Percentiles rank a stretch among this genome's conserved stretches.
Evolutionary conservation across 352 stramenopile species (phyloP).

Genomic region (Globisporangium carolinianum): DNA sequence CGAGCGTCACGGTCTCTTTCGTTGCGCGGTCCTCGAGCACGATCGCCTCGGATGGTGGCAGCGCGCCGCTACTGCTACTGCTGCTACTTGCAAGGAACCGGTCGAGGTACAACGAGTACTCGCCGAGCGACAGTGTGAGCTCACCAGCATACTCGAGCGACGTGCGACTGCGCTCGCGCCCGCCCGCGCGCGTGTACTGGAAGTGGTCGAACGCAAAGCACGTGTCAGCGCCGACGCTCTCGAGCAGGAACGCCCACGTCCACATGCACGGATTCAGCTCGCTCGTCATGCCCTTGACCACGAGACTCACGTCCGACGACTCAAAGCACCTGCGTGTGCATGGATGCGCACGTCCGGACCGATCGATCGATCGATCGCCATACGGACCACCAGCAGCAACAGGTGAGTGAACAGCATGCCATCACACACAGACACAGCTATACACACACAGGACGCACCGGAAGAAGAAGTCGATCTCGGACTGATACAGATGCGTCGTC

Average conservation of each 20-base stretch:
- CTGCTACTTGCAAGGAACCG: slow-evolving; percentile 39
- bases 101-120: slow-evolving; percentile 73
- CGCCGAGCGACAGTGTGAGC: slow-evolving; percentile 59
- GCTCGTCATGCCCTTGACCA: slow-evolving; percentile 76
- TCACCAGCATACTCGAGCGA: slow-evolving; percentile 64
- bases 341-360: background rate
- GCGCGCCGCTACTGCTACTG: too few relatives aligned
- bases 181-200: slow-evolving; percentile 43
- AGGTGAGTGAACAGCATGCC: too few relatives aligned
- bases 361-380: too few relatives aligned
- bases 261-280: slow-evolving; percentile 80
- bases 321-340: slow-evolving; percentile 44
- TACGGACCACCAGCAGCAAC: too few relatives aligned
- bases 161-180: slow-evolving; percentile 16
- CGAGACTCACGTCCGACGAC: slow-evolving; percentile 65
- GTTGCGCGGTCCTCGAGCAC: slow-evolving; percentile 60
- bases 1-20: slow-evolving; percentile 62
- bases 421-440: too few relatives aligned
- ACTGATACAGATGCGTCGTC: slow-evolving; percentile 37
- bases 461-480: slow-evolving; percentile 64
- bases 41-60: slow-evolving; percentile 26
- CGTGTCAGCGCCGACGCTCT: slow-evolving; percentile 63
- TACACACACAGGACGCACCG: slow-evolving; percentile 8
- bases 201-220: slow-evolving; percentile 78
- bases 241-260: slow-evolving; percentile 74